Evolutionary conservation across 768 basidiomycete species (phyloP), one percentile per base, ranked within the genome.

Genomic region (Leccinellum luteum): DNA sequence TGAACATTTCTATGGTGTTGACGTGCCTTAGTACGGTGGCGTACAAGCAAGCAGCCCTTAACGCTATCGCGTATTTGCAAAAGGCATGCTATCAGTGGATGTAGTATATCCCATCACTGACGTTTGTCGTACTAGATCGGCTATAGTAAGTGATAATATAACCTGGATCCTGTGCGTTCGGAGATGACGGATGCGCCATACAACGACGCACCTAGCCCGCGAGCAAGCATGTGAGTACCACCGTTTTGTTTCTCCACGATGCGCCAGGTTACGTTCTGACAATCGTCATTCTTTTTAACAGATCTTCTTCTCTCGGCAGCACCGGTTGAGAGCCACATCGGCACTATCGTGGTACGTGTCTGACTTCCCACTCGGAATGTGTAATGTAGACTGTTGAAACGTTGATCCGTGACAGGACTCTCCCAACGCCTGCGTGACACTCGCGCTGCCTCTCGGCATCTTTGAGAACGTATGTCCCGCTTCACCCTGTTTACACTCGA

Each of bases 1-100:
- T n/a, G 13, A 15, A 48, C 13, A 8, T 48, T 31, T 19, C 0
- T 2, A 21, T 21, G 23, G 53, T 6, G 28, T 41, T 50, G 44
- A 47, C 51, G n/a, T 10, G 19, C 21, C 32, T 30, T 51, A 87
- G 85, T 0, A 82, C 87, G 21, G 86, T 88, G 17, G 89, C 90
- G 3, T 91, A 87, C 69, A 90, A 91, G 67, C 87, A 89, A 72
- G 89, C 90, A 6, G 87, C 89, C 0, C 72, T 90, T 54, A 90
- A 90, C 63, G 81, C 86, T 2, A 90, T 92, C 52, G 79, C 81
- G 2, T 91, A 92, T 68, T 76, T 92, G 45, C 76, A 79, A 74
- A 87, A 87, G 79, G 85, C 84, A 51, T 27, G 67, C 60, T 28
- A 38, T 31, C 35, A 47, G 17, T 0, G 17, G 8, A 1, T 35